Evolutionary conservation across 768 basidiomycete genomes (phyloP).

Genomic region (Auriscalpium microsporum): DNA sequence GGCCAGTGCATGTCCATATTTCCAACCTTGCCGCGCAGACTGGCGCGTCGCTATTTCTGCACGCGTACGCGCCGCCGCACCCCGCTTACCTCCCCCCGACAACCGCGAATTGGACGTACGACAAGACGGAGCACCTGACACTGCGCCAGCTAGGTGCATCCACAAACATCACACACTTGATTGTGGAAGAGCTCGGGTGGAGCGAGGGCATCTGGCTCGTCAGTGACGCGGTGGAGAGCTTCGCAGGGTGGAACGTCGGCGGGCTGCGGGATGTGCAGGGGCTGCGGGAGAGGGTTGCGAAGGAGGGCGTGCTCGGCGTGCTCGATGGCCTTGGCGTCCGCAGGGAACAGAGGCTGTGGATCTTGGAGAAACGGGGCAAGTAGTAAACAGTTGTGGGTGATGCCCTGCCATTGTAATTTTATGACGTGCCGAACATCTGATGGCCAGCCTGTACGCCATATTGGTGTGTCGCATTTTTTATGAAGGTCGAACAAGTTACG

Average conservation of each 20-base stretch:
- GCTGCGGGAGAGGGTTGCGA: slow-evolving; percentile 13
- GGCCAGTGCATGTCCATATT: slow-evolving; percentile 61
- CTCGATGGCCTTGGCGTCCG: slow-evolving; percentile 28
- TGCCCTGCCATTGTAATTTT: no score
- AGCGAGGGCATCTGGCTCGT: slow-evolving; percentile 32
- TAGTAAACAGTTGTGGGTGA: no score
- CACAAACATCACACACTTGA: slow-evolving; percentile 50
- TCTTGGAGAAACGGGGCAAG: slow-evolving; percentile 29
- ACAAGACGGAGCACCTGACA: slow-evolving; percentile 70
- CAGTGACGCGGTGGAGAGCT: slow-evolving; percentile 37
- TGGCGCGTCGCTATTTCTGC: slow-evolving; percentile 83
- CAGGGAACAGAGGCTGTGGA: slow-evolving; percentile 38
- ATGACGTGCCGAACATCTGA: no score
- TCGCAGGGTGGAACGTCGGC: slow-evolving; percentile 31
- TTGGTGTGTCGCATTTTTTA: no score
- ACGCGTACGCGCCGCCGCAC: slow-evolving; percentile 53
- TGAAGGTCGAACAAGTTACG: not conserved
- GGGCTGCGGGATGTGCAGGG: slow-evolving; percentile 14
- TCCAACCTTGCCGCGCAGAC: slow-evolving; percentile 83
- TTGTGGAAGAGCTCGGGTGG: slow-evolving; percentile 37
- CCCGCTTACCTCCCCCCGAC: slow-evolving; percentile 16
- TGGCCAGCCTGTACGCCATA: no score
- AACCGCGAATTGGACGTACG: slow-evolving; percentile 51
- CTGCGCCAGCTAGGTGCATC: slow-evolving; percentile 30
- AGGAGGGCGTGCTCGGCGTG: slow-evolving; percentile 12